Percentiles rank a stretch among this genome's conserved stretches.
phyloP scores from a whole-genome alignment of 2,329 filamentous ascomycete genomes.

The Alternaria brassicicola region DNA sequence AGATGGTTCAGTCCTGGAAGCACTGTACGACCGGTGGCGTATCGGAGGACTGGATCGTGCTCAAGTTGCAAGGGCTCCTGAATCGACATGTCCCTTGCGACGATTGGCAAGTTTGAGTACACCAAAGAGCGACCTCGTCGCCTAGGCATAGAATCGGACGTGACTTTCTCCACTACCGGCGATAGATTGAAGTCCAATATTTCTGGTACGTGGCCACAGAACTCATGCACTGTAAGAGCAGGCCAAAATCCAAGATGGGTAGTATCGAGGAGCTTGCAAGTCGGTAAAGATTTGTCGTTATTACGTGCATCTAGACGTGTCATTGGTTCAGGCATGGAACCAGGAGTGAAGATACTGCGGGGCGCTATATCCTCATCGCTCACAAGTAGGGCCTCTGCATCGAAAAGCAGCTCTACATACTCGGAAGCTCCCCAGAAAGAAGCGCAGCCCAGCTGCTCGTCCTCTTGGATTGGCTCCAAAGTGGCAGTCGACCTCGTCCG shows the following conservation, averaged over 20 bases:
- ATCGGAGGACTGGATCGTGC: background rate
- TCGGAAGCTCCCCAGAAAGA: background rate
- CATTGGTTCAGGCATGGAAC: background rate
- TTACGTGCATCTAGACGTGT: background rate
- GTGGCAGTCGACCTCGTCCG: background rate
- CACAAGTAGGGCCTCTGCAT: background rate
- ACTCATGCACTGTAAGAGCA: background rate
- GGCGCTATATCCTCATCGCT: background rate
- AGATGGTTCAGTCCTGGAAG: constrained; percentile 12
- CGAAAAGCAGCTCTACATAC: constrained; percentile 6
- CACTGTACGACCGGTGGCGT: background rate
- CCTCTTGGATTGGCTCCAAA: background rate
- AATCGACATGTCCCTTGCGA: no score
- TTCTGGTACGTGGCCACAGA: background rate
- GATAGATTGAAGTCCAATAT: background rate
- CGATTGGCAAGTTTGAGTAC: background rate
- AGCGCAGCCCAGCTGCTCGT: background rate
- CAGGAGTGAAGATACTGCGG: background rate
- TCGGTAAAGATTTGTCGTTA: no score
- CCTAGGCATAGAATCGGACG: background rate
- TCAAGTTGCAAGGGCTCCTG: background rate
- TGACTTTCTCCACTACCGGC: background rate
- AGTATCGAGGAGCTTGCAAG: background rate
- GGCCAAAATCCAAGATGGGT: constrained; percentile 1
- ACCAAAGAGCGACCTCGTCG: constrained; percentile 1